Evolutionary conservation across 202 grass and related monocot species (phyloP).

Genomic region (Elaeis oleifera): DNA sequence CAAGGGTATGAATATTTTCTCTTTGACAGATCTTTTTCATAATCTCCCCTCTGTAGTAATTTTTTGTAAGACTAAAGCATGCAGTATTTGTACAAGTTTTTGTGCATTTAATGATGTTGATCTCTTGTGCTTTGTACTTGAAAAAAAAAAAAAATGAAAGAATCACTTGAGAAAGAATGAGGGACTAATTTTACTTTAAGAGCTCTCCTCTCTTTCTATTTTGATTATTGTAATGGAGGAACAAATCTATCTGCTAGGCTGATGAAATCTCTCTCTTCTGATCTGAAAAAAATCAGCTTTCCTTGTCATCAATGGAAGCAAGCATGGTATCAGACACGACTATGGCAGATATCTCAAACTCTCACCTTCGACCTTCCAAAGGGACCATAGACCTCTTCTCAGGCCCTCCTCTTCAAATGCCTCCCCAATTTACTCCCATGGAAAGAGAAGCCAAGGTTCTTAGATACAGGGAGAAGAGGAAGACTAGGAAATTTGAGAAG

Average conservation of each 20-base stretch:
- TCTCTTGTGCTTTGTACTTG: too few relatives aligned
- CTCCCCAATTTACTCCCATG: conserved; percentile 19
- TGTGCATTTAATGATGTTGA: too few relatives aligned
- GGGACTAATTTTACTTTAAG: too few relatives aligned
- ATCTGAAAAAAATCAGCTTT: conserved; percentile 24
- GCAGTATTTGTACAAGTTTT: too few relatives aligned
- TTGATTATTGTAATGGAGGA: too few relatives aligned
- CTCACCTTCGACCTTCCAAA: conserved; percentile 28
- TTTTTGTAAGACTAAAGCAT: too few relatives aligned
- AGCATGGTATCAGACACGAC: conserved; percentile 30
- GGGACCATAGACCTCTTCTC: conserved; percentile 52
- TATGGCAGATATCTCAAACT: conserved; percentile 33
- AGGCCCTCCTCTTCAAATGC: neutral
- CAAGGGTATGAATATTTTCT: too few relatives aligned
- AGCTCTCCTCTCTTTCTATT: neutral
- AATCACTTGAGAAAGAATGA: too few relatives aligned
- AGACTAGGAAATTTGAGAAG: conserved; percentile 36
- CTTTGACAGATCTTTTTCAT: too few relatives aligned
- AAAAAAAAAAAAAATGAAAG: too few relatives aligned
- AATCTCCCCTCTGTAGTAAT: too few relatives aligned
- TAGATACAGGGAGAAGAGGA: conserved; percentile 36
- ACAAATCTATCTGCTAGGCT: too few relatives aligned
- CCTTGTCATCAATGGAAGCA: conserved; percentile 50
- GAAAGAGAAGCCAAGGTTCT: conserved; percentile 34
- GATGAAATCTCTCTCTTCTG: neutral